These are phyloP conservation scores for Arthrobotrys conoides DNA, from an alignment of 2,329 filamentous ascomycete species.

Conservation along the genomic window DNA sequence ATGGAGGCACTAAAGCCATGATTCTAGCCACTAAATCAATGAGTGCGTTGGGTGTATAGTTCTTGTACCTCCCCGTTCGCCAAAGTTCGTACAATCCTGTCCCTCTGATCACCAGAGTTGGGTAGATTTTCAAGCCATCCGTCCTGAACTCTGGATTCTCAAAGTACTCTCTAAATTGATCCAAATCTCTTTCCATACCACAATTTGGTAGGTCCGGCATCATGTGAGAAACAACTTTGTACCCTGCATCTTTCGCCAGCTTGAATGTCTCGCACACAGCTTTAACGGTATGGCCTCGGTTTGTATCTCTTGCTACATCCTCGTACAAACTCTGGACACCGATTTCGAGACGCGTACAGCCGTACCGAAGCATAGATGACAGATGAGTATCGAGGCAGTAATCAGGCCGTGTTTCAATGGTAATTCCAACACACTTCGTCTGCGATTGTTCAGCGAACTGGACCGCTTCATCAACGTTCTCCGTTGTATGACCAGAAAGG, in stretches of 20 bases:
- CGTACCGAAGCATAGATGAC: slow-evolving; percentile 96
- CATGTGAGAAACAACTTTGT: slow-evolving; percentile 99
- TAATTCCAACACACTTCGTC: slow-evolving; percentile 94
- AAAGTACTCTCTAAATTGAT: slow-evolving; percentile 98
- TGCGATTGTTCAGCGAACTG: slow-evolving; percentile 70
- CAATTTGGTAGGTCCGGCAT: slow-evolving; percentile 99
- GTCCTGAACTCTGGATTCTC: slow-evolving; percentile 96
- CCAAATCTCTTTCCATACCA: slow-evolving; percentile 96
- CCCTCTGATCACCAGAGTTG: slow-evolving; percentile 94
- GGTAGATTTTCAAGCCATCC: slow-evolving; percentile 97
- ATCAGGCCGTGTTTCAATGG: slow-evolving; percentile 96
- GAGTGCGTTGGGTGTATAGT: slow-evolving; percentile 96
- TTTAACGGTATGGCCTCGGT: slow-evolving; percentile 94
- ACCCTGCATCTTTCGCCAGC: slow-evolving; percentile 96
- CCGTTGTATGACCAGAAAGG: slow-evolving; percentile 93
- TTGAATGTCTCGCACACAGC: slow-evolving; percentile 97
- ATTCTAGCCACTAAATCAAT: slow-evolving; percentile 98
- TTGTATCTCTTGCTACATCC: slow-evolving; percentile 97
- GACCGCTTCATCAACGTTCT: slow-evolving; percentile 94
- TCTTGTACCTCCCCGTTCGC: slow-evolving; percentile 96
- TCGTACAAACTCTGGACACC: slow-evolving; percentile 98
- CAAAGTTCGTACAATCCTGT: slow-evolving; percentile 97
- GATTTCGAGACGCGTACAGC: slow-evolving; percentile 92
- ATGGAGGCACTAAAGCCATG: slow-evolving; percentile 91
- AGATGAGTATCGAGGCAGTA: slow-evolving; percentile 97